Evolutionary conservation across 2,329 filamentous ascomycete genomes (phyloP).

Genomic region (Penicillium sp.): DNA sequence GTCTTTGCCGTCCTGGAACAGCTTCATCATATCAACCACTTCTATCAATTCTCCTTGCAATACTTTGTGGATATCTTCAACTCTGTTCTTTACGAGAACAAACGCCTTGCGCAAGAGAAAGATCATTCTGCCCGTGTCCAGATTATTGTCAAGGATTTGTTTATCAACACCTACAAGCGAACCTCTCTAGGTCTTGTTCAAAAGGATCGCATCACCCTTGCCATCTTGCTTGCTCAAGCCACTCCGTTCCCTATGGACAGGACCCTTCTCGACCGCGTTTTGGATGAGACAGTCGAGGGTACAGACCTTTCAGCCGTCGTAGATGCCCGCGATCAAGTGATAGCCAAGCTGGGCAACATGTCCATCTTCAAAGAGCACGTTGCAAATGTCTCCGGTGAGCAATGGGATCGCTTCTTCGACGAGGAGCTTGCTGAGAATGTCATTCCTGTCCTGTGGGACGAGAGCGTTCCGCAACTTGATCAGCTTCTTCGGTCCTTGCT

Average conservation of each 20-base stretch:
- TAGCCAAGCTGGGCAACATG: constrained; percentile 67
- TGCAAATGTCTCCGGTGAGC: constrained; percentile 57
- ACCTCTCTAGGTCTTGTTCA: constrained; percentile 92
- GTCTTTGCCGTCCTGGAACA: constrained; percentile 97
- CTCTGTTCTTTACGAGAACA: constrained; percentile 78
- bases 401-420: constrained; percentile 78
- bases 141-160: constrained; percentile 86
- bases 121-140: constrained; percentile 80
- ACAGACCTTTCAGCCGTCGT: constrained; percentile 72
- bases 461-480: constrained; percentile 64
- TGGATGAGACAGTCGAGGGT: constrained; percentile 74
- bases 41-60: constrained; percentile 98
- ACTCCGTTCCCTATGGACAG: constrained; percentile 97
- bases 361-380: constrained; percentile 71
- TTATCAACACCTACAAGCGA: constrained; percentile 85
- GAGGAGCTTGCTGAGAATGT: constrained; percentile 85
- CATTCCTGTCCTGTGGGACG: constrained; percentile 74
- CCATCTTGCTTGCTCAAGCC: constrained; percentile 91
- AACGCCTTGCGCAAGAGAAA: constrained; percentile 66
- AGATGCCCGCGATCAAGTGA: constrained; percentile 64
- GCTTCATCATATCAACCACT: constrained; percentile 96
- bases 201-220: constrained; percentile 89
- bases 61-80: constrained; percentile 99
- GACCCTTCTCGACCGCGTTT: constrained; percentile 76
- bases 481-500: constrained; percentile 79